Conservation (phyloP, 257 asterid genomes). For the Coffea canephora region DNA sequence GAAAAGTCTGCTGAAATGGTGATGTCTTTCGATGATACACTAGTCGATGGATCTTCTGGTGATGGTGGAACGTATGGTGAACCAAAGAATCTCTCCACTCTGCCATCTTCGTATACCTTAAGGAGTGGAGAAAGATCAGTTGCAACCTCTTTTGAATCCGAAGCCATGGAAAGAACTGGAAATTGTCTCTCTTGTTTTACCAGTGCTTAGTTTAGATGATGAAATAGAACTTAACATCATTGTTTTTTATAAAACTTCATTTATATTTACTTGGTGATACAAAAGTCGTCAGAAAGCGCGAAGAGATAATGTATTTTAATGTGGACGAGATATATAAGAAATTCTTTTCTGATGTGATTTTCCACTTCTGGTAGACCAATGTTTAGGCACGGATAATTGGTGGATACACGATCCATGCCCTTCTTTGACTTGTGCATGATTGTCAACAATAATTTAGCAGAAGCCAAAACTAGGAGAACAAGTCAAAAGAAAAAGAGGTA, state of each 20-base stretch:
- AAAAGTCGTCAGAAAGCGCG: neutral
- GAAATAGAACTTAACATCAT: too few relatives aligned
- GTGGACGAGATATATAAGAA: too few relatives aligned
- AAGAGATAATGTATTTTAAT: too few relatives aligned
- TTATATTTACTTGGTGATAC: neutral
- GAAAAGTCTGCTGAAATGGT: constrained; percentile 25
- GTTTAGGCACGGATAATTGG: too few relatives aligned
- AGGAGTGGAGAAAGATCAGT: constrained; percentile 22
- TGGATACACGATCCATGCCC: too few relatives aligned
- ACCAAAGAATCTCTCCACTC: constrained; percentile 24
- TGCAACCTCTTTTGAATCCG: constrained; percentile 10
- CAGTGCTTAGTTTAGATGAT: too few relatives aligned
- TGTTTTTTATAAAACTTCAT: too few relatives aligned
- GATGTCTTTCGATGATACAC: constrained; percentile 34
- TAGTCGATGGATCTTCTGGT: constrained; percentile 12
- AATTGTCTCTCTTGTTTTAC: too few relatives aligned
- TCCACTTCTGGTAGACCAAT: too few relatives aligned
- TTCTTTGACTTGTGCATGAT: neutral
- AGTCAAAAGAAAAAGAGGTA: too few relatives aligned
- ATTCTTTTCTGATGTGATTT: too few relatives aligned
- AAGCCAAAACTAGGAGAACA: neutral
- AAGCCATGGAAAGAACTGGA: neutral
- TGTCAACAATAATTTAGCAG: too few relatives aligned
- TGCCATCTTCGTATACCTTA: constrained; percentile 32
- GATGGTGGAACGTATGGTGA: constrained; percentile 27